Percentiles rank a stretch among this genome's conserved stretches.
These are phyloP conservation scores for Arthrinium puccinioides DNA, from an alignment of 2,329 filamentous ascomycete genomes.

Conservation along the genomic window DNA sequence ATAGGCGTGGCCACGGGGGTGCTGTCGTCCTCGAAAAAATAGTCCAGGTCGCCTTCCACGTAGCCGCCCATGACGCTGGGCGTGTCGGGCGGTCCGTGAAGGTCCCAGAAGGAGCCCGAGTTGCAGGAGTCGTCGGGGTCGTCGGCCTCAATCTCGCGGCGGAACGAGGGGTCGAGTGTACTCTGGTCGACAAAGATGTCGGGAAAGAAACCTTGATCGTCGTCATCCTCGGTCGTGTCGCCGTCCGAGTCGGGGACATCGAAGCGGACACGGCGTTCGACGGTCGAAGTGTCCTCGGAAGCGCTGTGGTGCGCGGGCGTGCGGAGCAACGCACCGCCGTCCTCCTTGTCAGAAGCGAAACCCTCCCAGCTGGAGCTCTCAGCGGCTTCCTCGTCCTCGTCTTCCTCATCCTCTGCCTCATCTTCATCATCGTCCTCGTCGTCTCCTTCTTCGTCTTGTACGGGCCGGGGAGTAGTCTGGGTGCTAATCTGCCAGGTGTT, in stretches of 20 bases:
- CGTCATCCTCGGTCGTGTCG: conserved; percentile 56
- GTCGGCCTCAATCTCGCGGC: conserved; percentile 67
- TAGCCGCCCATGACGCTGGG: conserved; percentile 18
- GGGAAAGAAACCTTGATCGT: conserved; percentile 59
- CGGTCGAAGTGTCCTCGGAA: conserved; percentile 7
- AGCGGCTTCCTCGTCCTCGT: conserved; percentile 28
- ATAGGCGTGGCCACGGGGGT: conserved; percentile 35
- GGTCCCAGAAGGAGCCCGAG: conserved; percentile 58
- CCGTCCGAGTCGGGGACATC: conserved; percentile 60
- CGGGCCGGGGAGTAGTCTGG: conserved; percentile 44
- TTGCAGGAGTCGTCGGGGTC: conserved; percentile 46
- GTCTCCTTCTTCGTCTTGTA: conserved; percentile 30
- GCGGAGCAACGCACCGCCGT: conserved; percentile 34
- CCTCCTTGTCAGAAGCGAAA: conserved; percentile 38
- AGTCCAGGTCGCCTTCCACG: conserved; percentile 29
- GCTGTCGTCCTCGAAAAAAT: conserved; percentile 27
- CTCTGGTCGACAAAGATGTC: conserved; percentile 74
- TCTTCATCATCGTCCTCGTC: conserved; percentile 32
- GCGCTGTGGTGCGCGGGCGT: conserved; percentile 20
- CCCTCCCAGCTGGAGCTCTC: conserved; percentile 50
- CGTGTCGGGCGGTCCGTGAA: conserved; percentile 38
- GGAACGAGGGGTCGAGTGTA: conserved; percentile 63
- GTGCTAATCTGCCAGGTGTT: conserved; percentile 30
- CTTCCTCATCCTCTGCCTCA: conserved; percentile 27
- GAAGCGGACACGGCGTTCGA: conserved; percentile 69